Base-by-base conservation (phyloP, 108 stramenopile genomes). In the Heterococcus sp. region DNA sequence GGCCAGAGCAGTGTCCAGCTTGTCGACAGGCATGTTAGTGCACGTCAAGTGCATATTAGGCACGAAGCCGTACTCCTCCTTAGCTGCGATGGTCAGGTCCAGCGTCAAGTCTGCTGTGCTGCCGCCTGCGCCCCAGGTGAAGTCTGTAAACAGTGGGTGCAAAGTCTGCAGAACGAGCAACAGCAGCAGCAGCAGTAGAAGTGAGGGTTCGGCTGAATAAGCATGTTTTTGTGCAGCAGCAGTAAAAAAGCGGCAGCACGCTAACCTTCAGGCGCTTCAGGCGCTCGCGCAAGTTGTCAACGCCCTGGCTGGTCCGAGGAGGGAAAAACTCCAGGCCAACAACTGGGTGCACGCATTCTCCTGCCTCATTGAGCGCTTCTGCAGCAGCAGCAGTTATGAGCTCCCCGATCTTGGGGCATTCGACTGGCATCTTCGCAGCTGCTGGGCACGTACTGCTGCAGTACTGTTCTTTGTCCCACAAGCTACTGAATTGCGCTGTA, bases 71-170 rank as follows among this genome's bases (percentile, higher is more conserved):
- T 75, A 38, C 35, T 74, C 74, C 31, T 70, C 30, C 82, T 83
- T 74, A 3, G 73, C 90, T 71, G 94, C 89, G 11, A 89, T 69
- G 30, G 93, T 92, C 36, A 99, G 86, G 28, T 97, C 91, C 74
- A 99, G 73, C 5, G 95, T 95, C 33, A 98, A 89, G 2, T 96
- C 95, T 21, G 96, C 94, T 29, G 99, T 99, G 72, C 94, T 95
- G 28, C 99, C 99, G 36, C 99, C 99, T 34, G 99, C 99, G 76
- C 99, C 99, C 97, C 97, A 99, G 4, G 99, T 99, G 85, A 97
- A 91, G 85, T 99, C 99, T 40, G 92, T 92, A 88, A 94, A 99
- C 21, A 97, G 89, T 1, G 96, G 95, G 37, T 72, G 58, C 26
- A 58, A 8, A 14, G 8, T 58, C 46, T 58, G 46, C n/a, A n/a